Evolutionary conservation across 352 stramenopile genomes (phyloP).

Genomic region (Pythium vanterpoolii): DNA sequence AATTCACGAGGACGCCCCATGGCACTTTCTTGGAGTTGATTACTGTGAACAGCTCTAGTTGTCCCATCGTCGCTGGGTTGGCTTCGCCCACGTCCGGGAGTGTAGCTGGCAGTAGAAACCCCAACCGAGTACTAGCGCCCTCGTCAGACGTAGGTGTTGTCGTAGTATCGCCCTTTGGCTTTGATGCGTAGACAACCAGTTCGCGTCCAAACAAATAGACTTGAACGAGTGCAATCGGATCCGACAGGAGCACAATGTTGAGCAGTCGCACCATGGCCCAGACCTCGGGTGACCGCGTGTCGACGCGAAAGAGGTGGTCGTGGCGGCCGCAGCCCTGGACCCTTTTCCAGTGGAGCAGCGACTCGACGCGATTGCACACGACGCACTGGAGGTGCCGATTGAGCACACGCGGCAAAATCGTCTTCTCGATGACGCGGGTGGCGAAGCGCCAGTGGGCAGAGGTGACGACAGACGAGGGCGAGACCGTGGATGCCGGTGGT

Average conservation of each 20-base stretch:
- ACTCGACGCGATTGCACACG: neutral
- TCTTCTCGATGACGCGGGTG: neutral
- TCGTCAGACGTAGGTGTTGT: too few relatives aligned
- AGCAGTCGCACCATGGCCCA: slow-evolving; percentile 20
- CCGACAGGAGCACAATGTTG: slow-evolving; percentile 17
- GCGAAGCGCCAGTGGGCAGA: neutral
- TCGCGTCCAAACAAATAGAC: slow-evolving; percentile 3
- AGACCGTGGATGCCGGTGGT: neutral
- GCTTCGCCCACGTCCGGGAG: too few relatives aligned
- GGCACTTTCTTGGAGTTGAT: too few relatives aligned
- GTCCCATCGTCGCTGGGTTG: too few relatives aligned
- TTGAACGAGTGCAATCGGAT: slow-evolving; percentile 10
- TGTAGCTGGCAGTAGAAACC: too few relatives aligned
- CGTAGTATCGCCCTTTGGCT: neutral
- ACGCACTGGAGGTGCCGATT: slow-evolving; percentile 3
- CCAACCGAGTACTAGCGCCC: too few relatives aligned
- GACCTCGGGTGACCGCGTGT: slow-evolving; percentile 14
- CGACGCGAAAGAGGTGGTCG: slow-evolving; percentile 16
- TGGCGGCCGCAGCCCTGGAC: slow-evolving; percentile 9
- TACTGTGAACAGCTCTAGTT: too few relatives aligned
- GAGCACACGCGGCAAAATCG: neutral
- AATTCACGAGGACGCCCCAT: too few relatives aligned
- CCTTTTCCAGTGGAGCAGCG: slow-evolving; percentile 5
- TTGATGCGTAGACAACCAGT: slow-evolving; percentile 1
- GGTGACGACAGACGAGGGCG: too few relatives aligned